Percentiles rank a stretch among this genome's conserved stretches.
phyloP scores from a whole-genome alignment of 768 basidiomycete species.

The Trametopsis cervina region DNA sequence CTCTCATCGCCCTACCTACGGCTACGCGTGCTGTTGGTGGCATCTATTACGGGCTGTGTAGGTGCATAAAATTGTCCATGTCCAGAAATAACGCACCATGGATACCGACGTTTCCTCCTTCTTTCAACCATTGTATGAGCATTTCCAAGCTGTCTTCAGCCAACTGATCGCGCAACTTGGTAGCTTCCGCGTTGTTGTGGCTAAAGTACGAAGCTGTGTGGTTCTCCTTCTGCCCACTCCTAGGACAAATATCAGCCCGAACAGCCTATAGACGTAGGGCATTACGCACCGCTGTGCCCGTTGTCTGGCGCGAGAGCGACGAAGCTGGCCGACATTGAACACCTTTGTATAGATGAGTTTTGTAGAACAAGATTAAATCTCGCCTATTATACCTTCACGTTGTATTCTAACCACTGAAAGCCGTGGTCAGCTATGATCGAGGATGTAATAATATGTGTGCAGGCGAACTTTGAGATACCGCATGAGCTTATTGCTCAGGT shows the following conservation, averaged over 20 bases:
- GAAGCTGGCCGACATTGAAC: constrained; percentile 95
- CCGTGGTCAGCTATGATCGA: not conserved
- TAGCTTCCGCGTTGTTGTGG: constrained; percentile 75
- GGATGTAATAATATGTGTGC: constrained; percentile 1
- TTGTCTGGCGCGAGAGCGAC: constrained; percentile 78
- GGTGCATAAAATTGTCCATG: not conserved
- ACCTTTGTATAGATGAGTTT: constrained; percentile 43
- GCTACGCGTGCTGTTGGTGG: constrained; percentile 83
- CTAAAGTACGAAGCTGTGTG: constrained; percentile 90
- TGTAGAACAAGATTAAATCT: not conserved
- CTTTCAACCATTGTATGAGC: constrained; percentile 91
- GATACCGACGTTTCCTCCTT: constrained; percentile 95
- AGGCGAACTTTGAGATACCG: constrained; percentile 77
- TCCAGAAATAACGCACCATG: constrained; percentile 54
- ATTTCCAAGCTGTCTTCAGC: constrained; percentile 92
- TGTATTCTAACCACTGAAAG: constrained; percentile 92
- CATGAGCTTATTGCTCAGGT: constrained; percentile 96
- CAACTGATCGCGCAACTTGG: constrained; percentile 67
- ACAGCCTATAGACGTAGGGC: not conserved
- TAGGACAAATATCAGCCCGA: constrained; percentile 19
- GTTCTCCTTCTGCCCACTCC: constrained; percentile 82
- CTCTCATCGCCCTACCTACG: constrained; percentile 45
- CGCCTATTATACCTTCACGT: constrained; percentile 67
- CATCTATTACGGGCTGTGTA: constrained; percentile 49
- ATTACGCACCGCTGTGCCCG: constrained; percentile 60